Base-by-base conservation (phyloP, 441 rosid species). In the Biscutella laevigata region DNA sequence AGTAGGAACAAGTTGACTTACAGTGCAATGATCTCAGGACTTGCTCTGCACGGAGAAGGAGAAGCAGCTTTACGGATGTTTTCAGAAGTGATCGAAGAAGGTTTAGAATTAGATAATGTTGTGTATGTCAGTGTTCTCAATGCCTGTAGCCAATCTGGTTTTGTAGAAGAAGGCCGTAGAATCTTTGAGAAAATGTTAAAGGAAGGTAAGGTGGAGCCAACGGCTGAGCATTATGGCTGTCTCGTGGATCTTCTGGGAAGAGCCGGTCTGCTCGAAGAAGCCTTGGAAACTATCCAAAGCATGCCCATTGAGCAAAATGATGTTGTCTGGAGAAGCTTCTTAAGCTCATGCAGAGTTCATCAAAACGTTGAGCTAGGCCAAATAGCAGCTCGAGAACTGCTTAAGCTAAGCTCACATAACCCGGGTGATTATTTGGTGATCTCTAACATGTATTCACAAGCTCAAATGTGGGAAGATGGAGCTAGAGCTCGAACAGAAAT, bases 241-340 rank as follows among this genome's bases (percentile, higher is more conserved):
- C 48, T 80, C 70, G 85, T 77, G 7, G 87, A 77, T 65, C 83
- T 83, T 38, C 47, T 77, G 10, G 80, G 80, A 24, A 70, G 81
- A 67, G 80, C 83, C 0, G 88, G 88, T 12, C 39, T 60, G 69
- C 73, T 81, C 5, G 27, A 17, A 49, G 82, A 83, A 68, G 85
- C 85, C 45, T 62, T 78, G 21, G 68, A 71, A 50, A 74, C 76
- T 28, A 71, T 79, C 67, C 46, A 62, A 25, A 65, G 25, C 70
- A 78, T 83, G 82, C 66, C 70, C 1, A 17, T 80, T 9, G 30
- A 74, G 57, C 80, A 68, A n/a, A 81, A 74, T 15, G 83, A 81
- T 35, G 74, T 81, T 6, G 68, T 81, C 16, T 83, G 87, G 85
- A 61, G 92, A 61, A 74, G 72, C 74, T 77, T 83, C 37, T 80